Evolutionary conservation across 805 yeast genomes (phyloP), one percentile per base, ranked within the genome.

Genomic region (Wickerhamomyces chaumierensis): DNA sequence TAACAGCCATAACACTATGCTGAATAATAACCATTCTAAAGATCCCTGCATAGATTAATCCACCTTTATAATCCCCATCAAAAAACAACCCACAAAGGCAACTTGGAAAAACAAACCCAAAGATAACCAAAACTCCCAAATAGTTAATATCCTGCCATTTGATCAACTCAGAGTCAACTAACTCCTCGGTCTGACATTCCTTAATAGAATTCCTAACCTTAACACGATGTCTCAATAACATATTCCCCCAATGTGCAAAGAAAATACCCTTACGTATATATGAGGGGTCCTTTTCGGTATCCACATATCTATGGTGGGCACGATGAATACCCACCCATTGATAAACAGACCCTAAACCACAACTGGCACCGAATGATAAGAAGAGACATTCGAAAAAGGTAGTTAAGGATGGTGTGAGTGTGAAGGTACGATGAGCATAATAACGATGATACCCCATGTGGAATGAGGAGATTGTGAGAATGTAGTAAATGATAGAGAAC

Each of bases 181-280:
- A 66, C 53, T 85, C 87, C 65, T 55, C 74, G 62, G 69, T 83
- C 12, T 37, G 36, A 28, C 54, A 51, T 36, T 52, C 56, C 32
- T 42, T 49, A 5, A 48, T 36, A 2, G 69, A 67, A 34, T 55
- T 58, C 20, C 57, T 49, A 7, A 66, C 69, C 37, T 72, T 72
- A 16, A 78, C 71, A 57, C 75, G 76, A 46, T 84, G 87, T 47
- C 69, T 70, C 42, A 80, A 65, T 27, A 86, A 54, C 62, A 83
- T 70, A 94, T 95, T 88, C 3, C 96, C 96, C 61, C 86, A 66
- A 60, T 87, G 95, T 27, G 90, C 76, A 72, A 76, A 87, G 51
- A 72, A 60, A 49, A 86, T 69, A 0, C 96, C 96, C 42, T 82
- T 70, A 53, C 88, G 73, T 31, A 82, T 79, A 52, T 78, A 78